Evolutionary conservation across 2,329 filamentous ascomycete species (phyloP), one percentile per base, ranked within the genome.

Genomic region (Xylaria sp.): DNA sequence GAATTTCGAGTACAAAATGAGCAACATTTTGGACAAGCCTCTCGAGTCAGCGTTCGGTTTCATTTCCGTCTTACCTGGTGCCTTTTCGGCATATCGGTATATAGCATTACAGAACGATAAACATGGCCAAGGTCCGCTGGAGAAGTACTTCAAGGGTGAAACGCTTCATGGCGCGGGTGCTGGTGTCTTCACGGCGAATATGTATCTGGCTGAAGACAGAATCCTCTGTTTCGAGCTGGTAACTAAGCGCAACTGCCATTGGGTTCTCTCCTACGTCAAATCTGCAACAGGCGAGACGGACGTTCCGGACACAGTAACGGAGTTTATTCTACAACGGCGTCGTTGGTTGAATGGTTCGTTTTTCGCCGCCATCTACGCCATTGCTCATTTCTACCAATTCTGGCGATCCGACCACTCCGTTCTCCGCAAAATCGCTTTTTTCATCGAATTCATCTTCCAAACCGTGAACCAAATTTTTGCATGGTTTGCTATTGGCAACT

Each of bases 1-100:
- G 77, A 99, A 99, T 80, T 99, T 99, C 74, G 96, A 99, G 84
- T 99, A 99, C 85, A 99, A 99, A 82, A 98, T 99, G 94, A 97
- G 94, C 50, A 99, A 99, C 76, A 99, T 99, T 76, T 86, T 99
- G 32, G 96, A 99, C 80, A 99, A 99, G 81, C 96, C 96, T 0
- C 85, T 99, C 1, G 96, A 99, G 80, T 97, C 94, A 0, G 95
- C 97, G 0, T 99, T 99, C 80, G 96, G 96, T 1, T 99, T 98
- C 79, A 99, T 99, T 75, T 98, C 95, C 6, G 96, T 99, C 75
- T 84, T 99, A 73, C 97, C 96, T 0, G 97, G 96, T 81, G 96
- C 96, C 0, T 87, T 99, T 62, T 97, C 93, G 78, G 96, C 96
- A 1, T 99, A 99, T 80, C 89, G 97, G 51, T 99, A 97, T 81